Evolutionary conservation across 164 flowering plant species (phyloP), one percentile per base, ranked within the genome.

Genomic region (Chloranthus sessilifolius): DNA sequence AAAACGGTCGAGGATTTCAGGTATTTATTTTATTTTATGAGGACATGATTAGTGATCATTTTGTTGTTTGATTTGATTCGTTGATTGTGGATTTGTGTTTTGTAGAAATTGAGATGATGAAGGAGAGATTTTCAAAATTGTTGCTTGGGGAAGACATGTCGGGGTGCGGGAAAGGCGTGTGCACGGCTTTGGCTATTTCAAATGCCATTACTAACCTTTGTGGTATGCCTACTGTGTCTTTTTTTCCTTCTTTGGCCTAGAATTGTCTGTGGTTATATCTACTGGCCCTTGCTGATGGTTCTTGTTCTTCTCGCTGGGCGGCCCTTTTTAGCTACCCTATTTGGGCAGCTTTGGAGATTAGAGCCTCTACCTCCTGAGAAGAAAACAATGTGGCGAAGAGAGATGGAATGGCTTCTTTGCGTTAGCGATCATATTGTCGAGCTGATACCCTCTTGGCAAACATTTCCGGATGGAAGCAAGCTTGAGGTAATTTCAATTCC

Each of bases 141-240:
- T 56, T 90, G 70, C 88, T 90, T 39, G 97, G 97, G n/a, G 97
- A 90, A 67, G 97, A 90, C 60, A 90, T 90, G 97, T 90, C 97
- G 21, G 95, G 97, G 5, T 77, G 80, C 56, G 97, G 97, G 1
- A 82, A 84, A 74, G 97, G 97, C 24, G 97, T 86, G 50, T 82
- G 74, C 55, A 60, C 94, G 3, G 85, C 97, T 19, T 51, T 84
- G 73, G 90, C 95, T 4, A 74, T 90, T 60, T 86, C 97, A 1
- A 90, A 90, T 70, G 84, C 95, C 58, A 79, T 86, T 55, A 90
- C 97, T 10, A 90, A 90, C 61, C 80, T 90, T 26, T 84, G 82
- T 62, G 95, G 97, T 90, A 79, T 34, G 39, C 40, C 41, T 12
- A 44, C 21, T 37, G 4, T 33, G 25, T 20, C 12, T 24, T 46